Percentiles rank a stretch among this genome's conserved stretches.
Evolutionary conservation across 169 alveolate species (phyloP).

Genomic region (Eimeria praecox): DNA sequence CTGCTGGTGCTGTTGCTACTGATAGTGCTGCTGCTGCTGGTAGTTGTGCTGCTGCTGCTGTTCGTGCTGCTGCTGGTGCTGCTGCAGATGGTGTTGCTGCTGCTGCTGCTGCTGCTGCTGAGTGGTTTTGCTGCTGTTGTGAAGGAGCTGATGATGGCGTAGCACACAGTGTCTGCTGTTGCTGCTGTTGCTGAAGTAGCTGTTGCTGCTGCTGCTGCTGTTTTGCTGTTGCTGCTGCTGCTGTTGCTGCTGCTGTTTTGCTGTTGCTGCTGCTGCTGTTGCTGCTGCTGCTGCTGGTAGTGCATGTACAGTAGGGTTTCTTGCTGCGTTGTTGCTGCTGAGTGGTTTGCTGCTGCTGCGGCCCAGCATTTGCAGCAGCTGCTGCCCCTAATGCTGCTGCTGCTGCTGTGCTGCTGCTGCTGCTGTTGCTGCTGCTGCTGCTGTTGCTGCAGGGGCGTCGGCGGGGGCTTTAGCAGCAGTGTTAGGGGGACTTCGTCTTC

Average conservation of each 20-base stretch:
- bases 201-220: background rate
- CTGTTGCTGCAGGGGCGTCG: slow-evolving; percentile 50
- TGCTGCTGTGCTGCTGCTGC: slow-evolving; percentile 24
- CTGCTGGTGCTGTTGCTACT: background rate
- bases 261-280: background rate
- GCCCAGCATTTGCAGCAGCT: background rate
- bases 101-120: slow-evolving; percentile 22
- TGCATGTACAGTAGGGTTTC: background rate
- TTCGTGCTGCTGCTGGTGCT: background rate
- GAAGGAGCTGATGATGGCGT: background rate
- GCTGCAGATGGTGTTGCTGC: background rate
- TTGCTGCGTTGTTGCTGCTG: too few species aligned
- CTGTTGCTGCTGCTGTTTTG: background rate
- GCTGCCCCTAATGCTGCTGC: background rate
- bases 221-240: slow-evolving; percentile 17
- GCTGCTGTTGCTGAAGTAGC: slow-evolving; percentile 16
- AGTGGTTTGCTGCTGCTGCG: background rate
- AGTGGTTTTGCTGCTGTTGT: background rate
- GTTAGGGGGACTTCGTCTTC: slow-evolving; percentile 9
- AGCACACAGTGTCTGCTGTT: background rate
- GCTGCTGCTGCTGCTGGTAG: slow-evolving; percentile 1
- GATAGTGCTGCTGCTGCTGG: background rate
- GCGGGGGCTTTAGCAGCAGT: slow-evolving; percentile 69
- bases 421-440: slow-evolving; percentile 17
- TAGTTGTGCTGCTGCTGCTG: background rate